Percentiles rank a stretch among this genome's conserved stretches.
Evolutionary conservation across 2,329 filamentous ascomycete genomes (phyloP).

Genomic region (Paraconiothyrium brasiliense): DNA sequence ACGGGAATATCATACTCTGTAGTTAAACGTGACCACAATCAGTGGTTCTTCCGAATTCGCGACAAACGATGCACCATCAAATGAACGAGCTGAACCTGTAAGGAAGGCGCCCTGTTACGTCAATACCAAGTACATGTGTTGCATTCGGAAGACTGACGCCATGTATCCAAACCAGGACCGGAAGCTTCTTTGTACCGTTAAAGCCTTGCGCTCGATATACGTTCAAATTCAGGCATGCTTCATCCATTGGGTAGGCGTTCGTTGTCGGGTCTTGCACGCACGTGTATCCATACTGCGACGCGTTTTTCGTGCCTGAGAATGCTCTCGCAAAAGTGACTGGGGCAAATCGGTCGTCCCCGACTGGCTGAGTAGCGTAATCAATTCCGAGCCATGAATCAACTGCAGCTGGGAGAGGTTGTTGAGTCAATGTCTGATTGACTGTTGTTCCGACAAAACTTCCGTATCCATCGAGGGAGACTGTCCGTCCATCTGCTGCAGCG

Average conservation of each 20-base stretch:
- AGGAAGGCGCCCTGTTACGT: slow-evolving; percentile 28
- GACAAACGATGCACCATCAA: slow-evolving; percentile 39
- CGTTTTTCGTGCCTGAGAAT: slow-evolving; percentile 51
- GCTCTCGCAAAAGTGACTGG: slow-evolving; percentile 48
- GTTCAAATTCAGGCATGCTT: slow-evolving; percentile 41
- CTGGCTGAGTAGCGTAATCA: slow-evolving; percentile 53
- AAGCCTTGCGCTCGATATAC: slow-evolving; percentile 33
- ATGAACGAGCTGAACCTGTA: slow-evolving; percentile 33
- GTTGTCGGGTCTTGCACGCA: slow-evolving; percentile 56
- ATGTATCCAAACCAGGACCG: slow-evolving; percentile 43
- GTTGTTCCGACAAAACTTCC: slow-evolving; percentile 51
- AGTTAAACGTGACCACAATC: slow-evolving; percentile 41
- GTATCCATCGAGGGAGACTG: slow-evolving; percentile 46
- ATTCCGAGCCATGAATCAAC: slow-evolving; percentile 61
- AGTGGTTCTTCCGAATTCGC: slow-evolving; percentile 33
- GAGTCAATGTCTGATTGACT: slow-evolving; percentile 48
- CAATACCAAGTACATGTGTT: background rate
- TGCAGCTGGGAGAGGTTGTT: slow-evolving; percentile 41
- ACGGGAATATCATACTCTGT: slow-evolving; percentile 27
- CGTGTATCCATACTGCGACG: slow-evolving; percentile 50
- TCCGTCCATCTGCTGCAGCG: background rate
- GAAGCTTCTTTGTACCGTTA: slow-evolving; percentile 28
- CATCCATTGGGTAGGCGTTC: slow-evolving; percentile 27
- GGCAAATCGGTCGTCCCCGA: slow-evolving; percentile 52
- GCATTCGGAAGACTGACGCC: slow-evolving; percentile 25